These are phyloP conservation scores for Phoenix roebelenii DNA, from an alignment of 176 grass and related monocot species.

Conservation along the genomic window DNA sequence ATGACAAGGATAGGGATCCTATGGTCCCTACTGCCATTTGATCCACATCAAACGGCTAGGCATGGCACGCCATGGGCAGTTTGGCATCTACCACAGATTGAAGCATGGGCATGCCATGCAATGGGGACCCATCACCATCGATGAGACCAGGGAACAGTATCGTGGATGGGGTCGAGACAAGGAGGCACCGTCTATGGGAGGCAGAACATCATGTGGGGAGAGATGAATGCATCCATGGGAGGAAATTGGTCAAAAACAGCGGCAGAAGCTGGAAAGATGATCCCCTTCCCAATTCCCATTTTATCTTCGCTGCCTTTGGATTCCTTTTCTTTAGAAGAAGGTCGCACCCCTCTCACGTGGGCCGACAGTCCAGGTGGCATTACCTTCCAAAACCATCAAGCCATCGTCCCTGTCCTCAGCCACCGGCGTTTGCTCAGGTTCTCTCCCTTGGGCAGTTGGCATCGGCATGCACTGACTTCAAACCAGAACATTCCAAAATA, in stretches of 20 bases:
- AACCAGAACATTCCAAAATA: not conserved
- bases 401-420: not conserved
- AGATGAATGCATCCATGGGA: too few relatives aligned
- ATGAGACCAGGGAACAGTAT: not conserved
- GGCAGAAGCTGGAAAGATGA: too few relatives aligned
- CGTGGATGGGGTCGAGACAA: not conserved
- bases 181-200: too few relatives aligned
- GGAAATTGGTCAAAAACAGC: not conserved
- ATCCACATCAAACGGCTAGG: not conserved
- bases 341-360: not conserved
- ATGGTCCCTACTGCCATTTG: not conserved
- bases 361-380: not conserved
- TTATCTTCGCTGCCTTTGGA: too few relatives aligned
- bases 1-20: not conserved
- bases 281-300: too few relatives aligned
- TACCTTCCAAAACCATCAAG: not conserved
- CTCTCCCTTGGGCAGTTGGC: not conserved
- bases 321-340: not conserved
- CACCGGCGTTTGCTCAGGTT: not conserved
- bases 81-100: not conserved
- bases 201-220: too few relatives aligned
- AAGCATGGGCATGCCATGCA: not conserved
- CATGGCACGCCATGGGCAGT: not conserved
- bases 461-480: slow-evolving; percentile 12
- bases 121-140: not conserved